Conservation (phyloP, 2,329 filamentous ascomycete genomes). For the Rhynchosporium secalis region DNA sequence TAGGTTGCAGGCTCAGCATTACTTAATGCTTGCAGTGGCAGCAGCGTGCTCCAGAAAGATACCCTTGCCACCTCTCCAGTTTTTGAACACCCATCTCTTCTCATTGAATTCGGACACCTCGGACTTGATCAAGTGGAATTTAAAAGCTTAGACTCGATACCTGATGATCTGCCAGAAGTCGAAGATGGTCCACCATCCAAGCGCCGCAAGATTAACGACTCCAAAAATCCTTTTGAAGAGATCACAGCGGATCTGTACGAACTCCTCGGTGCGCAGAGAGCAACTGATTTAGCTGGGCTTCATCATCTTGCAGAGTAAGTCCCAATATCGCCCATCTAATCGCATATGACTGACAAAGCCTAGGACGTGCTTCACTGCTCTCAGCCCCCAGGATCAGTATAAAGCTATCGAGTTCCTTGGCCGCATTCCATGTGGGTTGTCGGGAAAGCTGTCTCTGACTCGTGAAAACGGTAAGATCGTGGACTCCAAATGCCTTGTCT, state of each 20-base stretch:
- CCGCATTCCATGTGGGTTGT: conserved; percentile 56
- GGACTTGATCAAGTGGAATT: conserved; percentile 21
- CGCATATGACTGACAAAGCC: conserved; percentile 15
- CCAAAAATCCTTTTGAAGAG: conserved; percentile 34
- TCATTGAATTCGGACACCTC: conserved; percentile 31
- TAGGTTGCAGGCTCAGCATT: conserved; percentile 31
- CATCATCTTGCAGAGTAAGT: conserved; percentile 51
- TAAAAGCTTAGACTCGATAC: not conserved
- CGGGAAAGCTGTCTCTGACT: conserved; percentile 45
- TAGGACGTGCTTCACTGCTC: conserved; percentile 47
- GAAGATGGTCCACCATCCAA: conserved; percentile 32
- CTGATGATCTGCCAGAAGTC: too few species aligned
- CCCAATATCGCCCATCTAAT: not conserved
- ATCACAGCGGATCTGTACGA: conserved; percentile 40
- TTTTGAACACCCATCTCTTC: conserved; percentile 33
- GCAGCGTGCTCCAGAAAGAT: not conserved
- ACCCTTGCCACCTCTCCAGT: conserved; percentile 1
- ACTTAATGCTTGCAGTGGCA: conserved; percentile 26
- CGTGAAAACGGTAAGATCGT: conserved; percentile 36
- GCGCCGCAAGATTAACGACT: conserved; percentile 40
- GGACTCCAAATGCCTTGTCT: conserved; percentile 35
- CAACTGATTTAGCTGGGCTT: conserved; percentile 43
- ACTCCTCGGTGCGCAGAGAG: conserved; percentile 41
- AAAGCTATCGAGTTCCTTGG: conserved; percentile 56
- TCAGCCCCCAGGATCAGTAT: conserved; percentile 53